Percentiles rank a stretch among this genome's conserved stretches.
Conservation (phyloP, 352 stramenopile genomes). For the Phytopythium cucurbitacearum region DNA sequence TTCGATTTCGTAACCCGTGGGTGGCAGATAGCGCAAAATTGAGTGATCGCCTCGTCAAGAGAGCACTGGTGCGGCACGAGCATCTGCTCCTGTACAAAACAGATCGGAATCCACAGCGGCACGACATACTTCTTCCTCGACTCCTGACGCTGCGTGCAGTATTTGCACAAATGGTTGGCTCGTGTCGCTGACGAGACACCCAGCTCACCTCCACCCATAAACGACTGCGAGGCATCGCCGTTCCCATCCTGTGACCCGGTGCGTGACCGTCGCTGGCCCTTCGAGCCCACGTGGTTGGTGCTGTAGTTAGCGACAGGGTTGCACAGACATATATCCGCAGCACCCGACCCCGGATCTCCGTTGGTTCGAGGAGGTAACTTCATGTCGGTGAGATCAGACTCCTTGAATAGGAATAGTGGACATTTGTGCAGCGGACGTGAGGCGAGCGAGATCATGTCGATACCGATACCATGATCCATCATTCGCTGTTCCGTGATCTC, state of each 20-base stretch:
- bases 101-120: constrained; percentile 78
- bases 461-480: constrained; percentile 99
- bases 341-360: constrained; percentile 6
- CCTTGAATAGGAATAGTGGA: constrained; percentile 96
- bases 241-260: constrained; percentile 37
- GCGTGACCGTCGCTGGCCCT: constrained; percentile 35
- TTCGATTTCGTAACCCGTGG: constrained; percentile 34
- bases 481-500: constrained; percentile 98
- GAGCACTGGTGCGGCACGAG: constrained; percentile 63
- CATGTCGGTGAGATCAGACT: constrained; percentile 63
- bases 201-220: constrained; percentile 11
- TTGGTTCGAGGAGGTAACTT: constrained; percentile 38
- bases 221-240: constrained; percentile 1
- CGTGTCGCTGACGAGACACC: constrained; percentile 17
- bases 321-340: constrained; percentile 42
- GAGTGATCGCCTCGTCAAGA: constrained; percentile 61
- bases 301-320: constrained; percentile 14
- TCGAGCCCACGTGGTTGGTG: constrained; percentile 14
- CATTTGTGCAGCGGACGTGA: constrained; percentile 96
- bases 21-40: constrained; percentile 56
- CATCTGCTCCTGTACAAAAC: constrained; percentile 81
- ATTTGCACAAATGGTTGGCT: constrained; percentile 48
- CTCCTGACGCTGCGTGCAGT: constrained; percentile 54
- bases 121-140: constrained; percentile 70
- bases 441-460: constrained; percentile 95